These are phyloP conservation scores for Hyphodiscus sp. DNA, from an alignment of 2,329 filamentous ascomycete genomes.

Conservation along the genomic window DNA sequence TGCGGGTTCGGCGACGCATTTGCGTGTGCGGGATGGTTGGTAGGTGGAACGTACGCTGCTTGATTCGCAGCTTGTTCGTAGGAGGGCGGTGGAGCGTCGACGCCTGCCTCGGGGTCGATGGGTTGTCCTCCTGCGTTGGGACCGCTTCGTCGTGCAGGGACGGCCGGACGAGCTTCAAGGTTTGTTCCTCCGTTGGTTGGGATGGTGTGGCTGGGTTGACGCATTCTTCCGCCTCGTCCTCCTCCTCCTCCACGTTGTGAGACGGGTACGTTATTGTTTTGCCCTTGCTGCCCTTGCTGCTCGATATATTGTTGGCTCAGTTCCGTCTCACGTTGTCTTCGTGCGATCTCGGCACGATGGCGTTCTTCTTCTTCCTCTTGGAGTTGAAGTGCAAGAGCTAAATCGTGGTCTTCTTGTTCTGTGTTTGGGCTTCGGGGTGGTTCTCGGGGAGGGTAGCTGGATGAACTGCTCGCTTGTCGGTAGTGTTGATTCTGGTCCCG, in stretches of 20 bases:
- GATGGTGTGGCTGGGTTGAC: neutral
- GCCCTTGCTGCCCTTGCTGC: conserved; percentile 45
- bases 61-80: conserved; percentile 58
- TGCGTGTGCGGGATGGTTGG: conserved; percentile 36
- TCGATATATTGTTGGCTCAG: conserved; percentile 67
- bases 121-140: conserved; percentile 22
- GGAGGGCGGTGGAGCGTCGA: conserved; percentile 53
- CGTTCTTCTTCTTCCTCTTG: conserved; percentile 90
- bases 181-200: conserved; percentile 3
- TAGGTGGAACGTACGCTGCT: conserved; percentile 47
- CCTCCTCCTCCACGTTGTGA: conserved; percentile 19
- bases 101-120: conserved; percentile 32
- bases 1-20: conserved; percentile 11
- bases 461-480: neutral
- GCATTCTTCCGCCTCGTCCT: neutral
- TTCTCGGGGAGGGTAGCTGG: conserved; percentile 4
- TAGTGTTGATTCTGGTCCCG: conserved; percentile 7
- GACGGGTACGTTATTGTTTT: conserved; percentile 26
- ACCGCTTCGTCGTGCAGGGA: conserved; percentile 9
- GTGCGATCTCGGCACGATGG: conserved; percentile 54
- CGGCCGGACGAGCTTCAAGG: conserved; percentile 4
- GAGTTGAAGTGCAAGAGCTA: conserved; percentile 83
- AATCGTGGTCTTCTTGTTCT: conserved; percentile 73
- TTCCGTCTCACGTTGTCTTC: conserved; percentile 58
- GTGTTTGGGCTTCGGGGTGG: conserved; percentile 26